Conservation (phyloP, 2,329 filamentous ascomycete species). For the Trichoderma guizhouense region DNA sequence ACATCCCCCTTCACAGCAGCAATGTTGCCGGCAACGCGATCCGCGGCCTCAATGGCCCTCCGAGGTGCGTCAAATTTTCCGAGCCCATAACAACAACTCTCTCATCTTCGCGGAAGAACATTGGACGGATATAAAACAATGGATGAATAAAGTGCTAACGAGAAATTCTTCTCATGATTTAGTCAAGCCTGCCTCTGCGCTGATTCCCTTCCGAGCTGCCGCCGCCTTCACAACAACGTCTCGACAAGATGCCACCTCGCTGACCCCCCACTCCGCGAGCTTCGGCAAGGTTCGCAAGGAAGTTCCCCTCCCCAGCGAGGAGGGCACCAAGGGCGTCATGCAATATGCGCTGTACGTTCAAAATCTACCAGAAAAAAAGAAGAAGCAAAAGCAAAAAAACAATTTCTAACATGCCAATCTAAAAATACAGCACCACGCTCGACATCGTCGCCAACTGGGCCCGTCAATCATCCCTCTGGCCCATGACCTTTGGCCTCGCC, state of each 20-base stretch:
- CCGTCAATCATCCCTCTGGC: constrained; percentile 80
- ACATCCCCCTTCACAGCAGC: constrained; percentile 20
- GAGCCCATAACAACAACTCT: constrained; percentile 1
- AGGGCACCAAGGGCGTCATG: constrained; percentile 72
- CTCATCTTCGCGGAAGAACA: too few species aligned
- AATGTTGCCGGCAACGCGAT: constrained; percentile 50
- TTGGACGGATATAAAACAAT: too few species aligned
- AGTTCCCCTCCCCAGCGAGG: constrained; percentile 74
- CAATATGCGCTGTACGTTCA: constrained; percentile 80
- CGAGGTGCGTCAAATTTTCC: constrained; percentile 42
- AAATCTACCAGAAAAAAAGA: background rate
- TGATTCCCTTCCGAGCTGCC: constrained; percentile 62
- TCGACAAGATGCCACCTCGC: constrained; percentile 58
- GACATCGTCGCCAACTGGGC: constrained; percentile 82
- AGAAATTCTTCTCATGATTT: background rate
- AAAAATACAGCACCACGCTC: constrained; percentile 60
- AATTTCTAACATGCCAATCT: background rate
- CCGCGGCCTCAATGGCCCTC: constrained; percentile 50
- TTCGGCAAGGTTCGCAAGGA: constrained; percentile 60
- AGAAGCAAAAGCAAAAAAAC: background rate
- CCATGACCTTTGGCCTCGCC: constrained; percentile 82
- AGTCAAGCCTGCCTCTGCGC: constrained; percentile 64
- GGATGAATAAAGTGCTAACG: background rate
- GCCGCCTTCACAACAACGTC: constrained; percentile 64
- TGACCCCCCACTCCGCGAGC: constrained; percentile 52